Conservation (phyloP, 176 grass and related monocot genomes). For the Sorghum bicolor region DNA sequence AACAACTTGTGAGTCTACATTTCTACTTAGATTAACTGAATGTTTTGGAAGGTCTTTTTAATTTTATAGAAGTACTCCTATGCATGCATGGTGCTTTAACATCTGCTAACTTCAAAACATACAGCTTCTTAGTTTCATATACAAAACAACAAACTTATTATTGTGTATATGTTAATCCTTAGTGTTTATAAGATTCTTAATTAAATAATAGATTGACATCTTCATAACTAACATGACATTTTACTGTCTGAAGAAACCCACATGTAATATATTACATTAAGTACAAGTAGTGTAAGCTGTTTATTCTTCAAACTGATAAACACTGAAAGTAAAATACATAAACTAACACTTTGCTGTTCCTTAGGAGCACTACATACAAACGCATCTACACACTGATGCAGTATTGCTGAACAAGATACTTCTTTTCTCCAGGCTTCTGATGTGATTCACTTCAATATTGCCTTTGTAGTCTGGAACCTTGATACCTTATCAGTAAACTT, state of each 20-base stretch:
- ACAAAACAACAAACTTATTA: background rate
- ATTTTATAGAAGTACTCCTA: background rate
- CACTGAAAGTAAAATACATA: slow-evolving; percentile 15
- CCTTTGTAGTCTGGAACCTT: slow-evolving; percentile 57
- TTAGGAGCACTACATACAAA: background rate
- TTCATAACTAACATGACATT: background rate
- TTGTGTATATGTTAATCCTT: background rate
- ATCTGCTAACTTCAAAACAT: background rate
- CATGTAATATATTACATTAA: slow-evolving; percentile 4
- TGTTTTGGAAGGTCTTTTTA: background rate
- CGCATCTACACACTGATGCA: background rate
- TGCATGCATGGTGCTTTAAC: background rate
- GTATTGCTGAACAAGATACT: background rate
- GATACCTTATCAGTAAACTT: slow-evolving; percentile 64
- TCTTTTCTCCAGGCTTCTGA: background rate
- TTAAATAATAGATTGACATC: background rate
- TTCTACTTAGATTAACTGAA: background rate
- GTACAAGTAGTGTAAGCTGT: background rate
- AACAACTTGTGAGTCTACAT: background rate
- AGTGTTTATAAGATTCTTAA: background rate
- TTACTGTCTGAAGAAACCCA: slow-evolving; percentile 9
- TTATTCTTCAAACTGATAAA: slow-evolving; percentile 37
- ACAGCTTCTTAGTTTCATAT: slow-evolving; percentile 13
- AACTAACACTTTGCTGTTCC: background rate
- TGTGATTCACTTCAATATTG: slow-evolving; percentile 19